Evolutionary conservation across 2,329 filamentous ascomycete species (phyloP).

Genomic region (Triangularia verruculosa): DNA sequence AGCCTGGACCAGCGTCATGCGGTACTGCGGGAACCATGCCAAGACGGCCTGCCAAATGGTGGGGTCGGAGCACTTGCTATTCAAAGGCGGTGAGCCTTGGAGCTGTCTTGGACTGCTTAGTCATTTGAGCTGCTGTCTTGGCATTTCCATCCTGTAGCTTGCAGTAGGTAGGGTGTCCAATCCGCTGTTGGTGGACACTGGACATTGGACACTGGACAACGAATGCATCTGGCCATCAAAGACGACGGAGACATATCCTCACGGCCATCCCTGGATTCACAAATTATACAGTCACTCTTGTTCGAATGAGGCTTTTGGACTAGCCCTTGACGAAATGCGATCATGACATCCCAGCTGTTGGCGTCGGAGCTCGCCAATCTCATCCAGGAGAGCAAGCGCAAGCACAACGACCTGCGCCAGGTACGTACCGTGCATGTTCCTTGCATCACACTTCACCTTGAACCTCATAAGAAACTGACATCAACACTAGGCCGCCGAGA

Average conservation of each 20-base stretch:
- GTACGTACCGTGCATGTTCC: conserved; percentile 42
- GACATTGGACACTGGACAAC: conserved; percentile 4
- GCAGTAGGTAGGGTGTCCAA: conserved; percentile 1
- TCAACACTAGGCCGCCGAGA: conserved; percentile 73
- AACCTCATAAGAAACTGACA: conserved; percentile 18
- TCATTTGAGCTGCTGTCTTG: background rate
- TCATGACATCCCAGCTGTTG: conserved; percentile 88
- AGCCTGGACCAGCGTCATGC: conserved; percentile 2
- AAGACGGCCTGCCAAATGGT: conserved; percentile 5
- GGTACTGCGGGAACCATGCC: conserved; percentile 5
- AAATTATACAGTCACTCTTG: background rate
- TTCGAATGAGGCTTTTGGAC: background rate
- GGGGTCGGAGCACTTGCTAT: background rate
- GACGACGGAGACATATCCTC: background rate
- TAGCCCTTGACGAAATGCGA: conserved; percentile 32
- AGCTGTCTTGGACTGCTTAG: background rate
- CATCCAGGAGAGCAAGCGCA: conserved; percentile 93
- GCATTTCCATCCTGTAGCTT: background rate
- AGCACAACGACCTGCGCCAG: conserved; percentile 84
- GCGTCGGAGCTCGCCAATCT: conserved; percentile 84
- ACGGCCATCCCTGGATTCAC: background rate
- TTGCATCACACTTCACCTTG: background rate
- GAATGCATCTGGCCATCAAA: conserved; percentile 3
- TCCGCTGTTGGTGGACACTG: background rate
- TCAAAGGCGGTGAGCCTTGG: conserved; percentile 7